Base-by-base conservation (phyloP, 768 basidiomycete species). In the Tricholoma sp. region DNA sequence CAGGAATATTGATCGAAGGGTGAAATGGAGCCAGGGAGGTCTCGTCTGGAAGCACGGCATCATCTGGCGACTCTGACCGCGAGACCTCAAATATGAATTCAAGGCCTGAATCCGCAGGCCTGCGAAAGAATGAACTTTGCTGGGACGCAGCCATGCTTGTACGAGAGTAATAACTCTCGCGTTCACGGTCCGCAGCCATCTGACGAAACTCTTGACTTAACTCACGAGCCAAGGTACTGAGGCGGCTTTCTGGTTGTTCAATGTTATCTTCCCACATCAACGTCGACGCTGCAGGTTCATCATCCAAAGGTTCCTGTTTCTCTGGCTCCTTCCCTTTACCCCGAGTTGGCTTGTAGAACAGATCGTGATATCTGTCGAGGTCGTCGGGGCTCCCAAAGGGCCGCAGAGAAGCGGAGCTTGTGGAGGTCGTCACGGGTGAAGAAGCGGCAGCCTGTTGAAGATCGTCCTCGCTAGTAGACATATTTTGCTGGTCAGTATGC, bases 361-460 rank as follows among this genome's bases (percentile, higher is more conserved):
- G 73, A 63, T 90, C 86, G 36, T 80, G 81, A 73, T 87, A 91
- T 10, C 80, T 76, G n/a, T 88, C 86, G 6, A 90, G 74, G 59
- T 90, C 87, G 55, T 86, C 84, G 0, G 80, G 76, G 55, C 75
- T 78, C 9, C 82, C 80, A 34, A 89, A 70, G 2, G 78, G 78
- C n/a, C 78, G 79, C 24, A 82, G 82, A 10, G 77, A 75, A 58
- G 73, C 75, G 29, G 73, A 72, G 33, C 64, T 70, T 11, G 64
- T 65, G 24, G 63, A 62, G 39, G 62, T 64, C 18, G 51, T 63
- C 55, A 33, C 61, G 13, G 52, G 39, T 36, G 42, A 59, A 7
- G 42, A 59, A 7, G 55, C 52, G 51, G 52, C 50, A 17, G 39
- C 53, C 29, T 31, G 24, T 28, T n/a, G 56, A 17, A 52, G 36